Evolutionary conservation across 208 protist genomes (phyloP).

Genomic region (Leishmania major): DNA sequence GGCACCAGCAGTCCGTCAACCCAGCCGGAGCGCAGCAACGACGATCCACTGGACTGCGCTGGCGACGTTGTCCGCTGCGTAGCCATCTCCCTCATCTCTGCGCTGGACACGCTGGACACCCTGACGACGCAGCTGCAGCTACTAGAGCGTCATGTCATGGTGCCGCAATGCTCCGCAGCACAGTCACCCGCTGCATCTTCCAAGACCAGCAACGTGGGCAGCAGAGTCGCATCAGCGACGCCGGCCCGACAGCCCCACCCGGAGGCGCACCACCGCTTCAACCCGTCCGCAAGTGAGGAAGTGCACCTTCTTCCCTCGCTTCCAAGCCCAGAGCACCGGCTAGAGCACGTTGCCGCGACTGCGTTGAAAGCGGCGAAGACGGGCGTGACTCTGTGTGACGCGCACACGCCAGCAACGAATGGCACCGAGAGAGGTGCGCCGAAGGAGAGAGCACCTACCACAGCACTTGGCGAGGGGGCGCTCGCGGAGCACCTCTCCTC

Average conservation of each 20-base stretch:
- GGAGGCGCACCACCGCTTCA: neutral
- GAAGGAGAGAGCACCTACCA: neutral
- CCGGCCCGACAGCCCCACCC: neutral
- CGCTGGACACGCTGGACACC: neutral
- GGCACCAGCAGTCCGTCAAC: neutral
- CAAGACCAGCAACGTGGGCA: neutral
- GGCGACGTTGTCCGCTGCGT: neutral
- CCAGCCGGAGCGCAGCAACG: neutral
- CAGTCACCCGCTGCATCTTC: neutral
- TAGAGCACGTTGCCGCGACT: neutral
- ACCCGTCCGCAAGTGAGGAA: neutral
- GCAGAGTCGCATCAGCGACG: neutral
- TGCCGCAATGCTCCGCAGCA: neutral
- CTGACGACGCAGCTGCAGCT: constrained; percentile 7
- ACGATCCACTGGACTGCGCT: neutral
- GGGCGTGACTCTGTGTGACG: neutral
- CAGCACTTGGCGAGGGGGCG: neutral
- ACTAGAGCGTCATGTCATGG: neutral
- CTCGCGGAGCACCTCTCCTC: neutral
- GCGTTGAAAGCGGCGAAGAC: neutral
- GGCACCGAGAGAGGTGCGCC: neutral
- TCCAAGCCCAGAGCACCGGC: neutral
- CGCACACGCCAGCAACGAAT: neutral
- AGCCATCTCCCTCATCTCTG: neutral
- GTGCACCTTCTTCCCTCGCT: neutral